These are phyloP conservation scores for Xylariaceae sp. DNA, from an alignment of 2,329 filamentous ascomycete species.

Conservation along the genomic window DNA sequence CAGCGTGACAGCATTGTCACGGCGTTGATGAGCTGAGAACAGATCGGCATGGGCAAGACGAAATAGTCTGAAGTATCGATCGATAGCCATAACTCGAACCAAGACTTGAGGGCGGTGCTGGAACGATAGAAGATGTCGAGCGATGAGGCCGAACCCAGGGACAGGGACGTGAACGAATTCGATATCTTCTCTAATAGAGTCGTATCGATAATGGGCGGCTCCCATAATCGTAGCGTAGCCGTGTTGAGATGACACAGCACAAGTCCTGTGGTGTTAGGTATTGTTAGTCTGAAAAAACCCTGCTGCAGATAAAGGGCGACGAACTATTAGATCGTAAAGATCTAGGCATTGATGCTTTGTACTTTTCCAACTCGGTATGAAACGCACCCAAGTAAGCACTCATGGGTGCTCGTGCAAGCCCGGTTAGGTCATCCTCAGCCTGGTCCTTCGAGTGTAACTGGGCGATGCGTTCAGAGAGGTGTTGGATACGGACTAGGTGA, in stretches of 20 bases:
- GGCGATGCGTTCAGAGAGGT: constrained; percentile 53
- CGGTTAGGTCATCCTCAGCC: constrained; percentile 36
- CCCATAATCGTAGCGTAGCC: constrained; percentile 48
- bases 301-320: constrained; percentile 18
- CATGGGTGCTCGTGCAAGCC: constrained; percentile 44
- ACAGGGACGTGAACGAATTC: constrained; percentile 45
- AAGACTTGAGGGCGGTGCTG: constrained; percentile 49
- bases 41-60: constrained; percentile 49
- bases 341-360: constrained; percentile 41
- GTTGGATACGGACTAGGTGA: constrained; percentile 52
- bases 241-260: constrained; percentile 46
- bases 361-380: constrained; percentile 48
- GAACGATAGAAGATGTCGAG: constrained; percentile 55
- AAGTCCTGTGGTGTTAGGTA: constrained; percentile 36
- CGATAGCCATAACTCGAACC: constrained; percentile 52
- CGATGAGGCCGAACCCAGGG: constrained; percentile 43
- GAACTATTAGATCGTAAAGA: constrained; percentile 43
- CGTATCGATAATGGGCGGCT: constrained; percentile 49
- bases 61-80: constrained; percentile 48
- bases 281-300: neutral
- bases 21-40: constrained; percentile 52
- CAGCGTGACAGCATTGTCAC: constrained; percentile 54
- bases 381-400: constrained; percentile 51
- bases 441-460: constrained; percentile 43
- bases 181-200: constrained; percentile 45